These are phyloP conservation scores for Colletotrichum truncatum DNA, from an alignment of 2,329 filamentous ascomycete species.

Conservation along the genomic window DNA sequence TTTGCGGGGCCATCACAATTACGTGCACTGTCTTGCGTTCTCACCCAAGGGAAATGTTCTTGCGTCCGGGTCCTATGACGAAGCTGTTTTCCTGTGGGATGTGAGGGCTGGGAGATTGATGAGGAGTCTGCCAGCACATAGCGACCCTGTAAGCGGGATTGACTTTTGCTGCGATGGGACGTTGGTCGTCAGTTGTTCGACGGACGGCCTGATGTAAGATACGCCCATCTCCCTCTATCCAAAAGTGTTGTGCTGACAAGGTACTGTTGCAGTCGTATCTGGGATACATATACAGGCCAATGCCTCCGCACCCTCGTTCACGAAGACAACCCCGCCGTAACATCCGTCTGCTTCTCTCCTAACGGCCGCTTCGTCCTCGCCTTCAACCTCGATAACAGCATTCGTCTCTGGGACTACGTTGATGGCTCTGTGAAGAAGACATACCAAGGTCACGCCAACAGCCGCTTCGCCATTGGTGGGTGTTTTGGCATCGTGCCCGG, in stretches of 20 bases:
- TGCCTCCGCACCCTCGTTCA: conserved; percentile 95
- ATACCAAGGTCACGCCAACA: conserved; percentile 91
- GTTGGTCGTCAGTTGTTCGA: conserved; percentile 88
- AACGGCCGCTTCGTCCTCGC: conserved; percentile 95
- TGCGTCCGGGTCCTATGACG: conserved; percentile 94
- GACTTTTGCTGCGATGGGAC: conserved; percentile 95
- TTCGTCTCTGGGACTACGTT: conserved; percentile 95
- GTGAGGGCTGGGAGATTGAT: conserved; percentile 87
- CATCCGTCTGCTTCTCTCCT: conserved; percentile 89
- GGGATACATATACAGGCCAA: conserved; percentile 95
- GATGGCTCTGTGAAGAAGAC: conserved; percentile 93
- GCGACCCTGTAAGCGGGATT: conserved; percentile 91
- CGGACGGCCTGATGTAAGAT: conserved; percentile 84
- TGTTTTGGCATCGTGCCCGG: conserved; percentile 73
- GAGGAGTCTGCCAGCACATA: conserved; percentile 92
- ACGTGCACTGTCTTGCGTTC: conserved; percentile 93
- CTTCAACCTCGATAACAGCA: conserved; percentile 88
- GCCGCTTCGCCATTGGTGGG: conserved; percentile 84
- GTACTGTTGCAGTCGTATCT: conserved; percentile 72
- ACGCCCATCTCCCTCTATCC: neutral
- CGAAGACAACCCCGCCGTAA: conserved; percentile 92
- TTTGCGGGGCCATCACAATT: conserved; percentile 91
- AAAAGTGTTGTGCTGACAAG: conserved; percentile 9
- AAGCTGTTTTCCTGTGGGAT: conserved; percentile 97
- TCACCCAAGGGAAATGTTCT: conserved; percentile 98